Percentiles rank a stretch among this genome's conserved stretches.
Conservation (phyloP, 176 grass and related monocot genomes). For the Rhynchospora pubera region DNA sequence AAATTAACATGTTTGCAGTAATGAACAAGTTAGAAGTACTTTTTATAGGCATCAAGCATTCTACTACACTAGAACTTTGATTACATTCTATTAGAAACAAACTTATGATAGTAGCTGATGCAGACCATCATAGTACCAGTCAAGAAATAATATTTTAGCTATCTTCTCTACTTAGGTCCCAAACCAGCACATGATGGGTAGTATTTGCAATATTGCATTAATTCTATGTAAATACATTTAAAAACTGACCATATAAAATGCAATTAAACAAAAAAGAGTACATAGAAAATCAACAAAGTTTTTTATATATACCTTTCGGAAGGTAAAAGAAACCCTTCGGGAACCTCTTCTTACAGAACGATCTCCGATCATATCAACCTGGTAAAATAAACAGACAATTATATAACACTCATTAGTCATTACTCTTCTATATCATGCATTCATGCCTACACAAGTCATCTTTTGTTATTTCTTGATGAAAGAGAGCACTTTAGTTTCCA, state of each 20-base stretch:
- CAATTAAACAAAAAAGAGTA: not conserved
- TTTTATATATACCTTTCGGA: conserved; percentile 62
- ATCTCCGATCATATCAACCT: conserved; percentile 64
- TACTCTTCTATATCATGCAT: not conserved
- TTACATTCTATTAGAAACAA: not conserved
- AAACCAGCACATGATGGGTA: not conserved
- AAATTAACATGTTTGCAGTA: not conserved
- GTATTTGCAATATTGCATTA: not conserved
- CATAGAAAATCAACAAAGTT: not conserved
- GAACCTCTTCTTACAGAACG: conserved; percentile 58
- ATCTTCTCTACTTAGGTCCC: not conserved
- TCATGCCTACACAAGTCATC: not conserved
- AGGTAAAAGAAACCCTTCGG: conserved; percentile 82
- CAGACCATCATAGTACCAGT: not conserved
- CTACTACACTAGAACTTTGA: too few species aligned
- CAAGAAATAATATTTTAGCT: not conserved
- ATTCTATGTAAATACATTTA: not conserved
- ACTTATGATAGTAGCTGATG: not conserved
- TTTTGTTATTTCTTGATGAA: not conserved
- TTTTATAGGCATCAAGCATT: not conserved
- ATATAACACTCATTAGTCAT: not conserved
- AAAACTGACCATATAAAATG: not conserved
- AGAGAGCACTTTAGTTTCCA: not conserved
- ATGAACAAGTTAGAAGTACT: not conserved
- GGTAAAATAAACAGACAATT: conserved; percentile 2